A percentile compares a stretch with the other conserved stretches of the same genome.
Conservation (phyloP, 441 rosid species). For the Hypseocharis bilobata region DNA sequence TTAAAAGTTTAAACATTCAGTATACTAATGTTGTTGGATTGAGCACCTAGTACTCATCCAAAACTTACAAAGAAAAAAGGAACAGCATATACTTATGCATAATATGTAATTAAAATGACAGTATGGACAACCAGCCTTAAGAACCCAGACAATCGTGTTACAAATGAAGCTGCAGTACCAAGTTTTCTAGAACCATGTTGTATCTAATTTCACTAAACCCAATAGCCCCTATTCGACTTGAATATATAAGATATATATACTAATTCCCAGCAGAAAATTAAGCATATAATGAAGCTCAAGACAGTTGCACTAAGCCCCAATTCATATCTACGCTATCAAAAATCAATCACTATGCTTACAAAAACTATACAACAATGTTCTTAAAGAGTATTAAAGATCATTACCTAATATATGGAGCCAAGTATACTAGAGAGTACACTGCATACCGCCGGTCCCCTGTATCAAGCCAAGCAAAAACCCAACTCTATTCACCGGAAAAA, state of each 20-base stretch:
- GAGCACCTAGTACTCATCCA: too few species aligned
- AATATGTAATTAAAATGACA: too few species aligned
- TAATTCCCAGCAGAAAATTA: neutral
- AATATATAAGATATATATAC: neutral
- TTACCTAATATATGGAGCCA: constrained; percentile 82
- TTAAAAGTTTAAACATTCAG: neutral
- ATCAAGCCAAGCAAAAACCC: constrained; percentile 98
- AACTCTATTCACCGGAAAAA: constrained; percentile 42
- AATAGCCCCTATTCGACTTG: neutral
- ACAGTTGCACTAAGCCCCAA: too few species aligned
- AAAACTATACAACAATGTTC: neutral
- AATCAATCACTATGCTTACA: neutral
- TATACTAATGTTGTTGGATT: too few species aligned
- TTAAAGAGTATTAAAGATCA: neutral
- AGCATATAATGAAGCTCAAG: neutral
- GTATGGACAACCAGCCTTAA: too few species aligned
- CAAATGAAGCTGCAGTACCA: neutral
- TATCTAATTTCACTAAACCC: neutral
- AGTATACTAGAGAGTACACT: constrained; percentile 56
- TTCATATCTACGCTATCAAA: neutral
- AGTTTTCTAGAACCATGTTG: neutral
- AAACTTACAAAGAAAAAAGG: too few species aligned
- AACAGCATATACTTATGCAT: too few species aligned
- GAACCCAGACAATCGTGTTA: too few species aligned
- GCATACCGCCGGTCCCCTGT: constrained; percentile 75